These are phyloP conservation scores for Pyrenophora seminiperda DNA, from an alignment of 2,329 filamentous ascomycete species.

Conservation along the genomic window DNA sequence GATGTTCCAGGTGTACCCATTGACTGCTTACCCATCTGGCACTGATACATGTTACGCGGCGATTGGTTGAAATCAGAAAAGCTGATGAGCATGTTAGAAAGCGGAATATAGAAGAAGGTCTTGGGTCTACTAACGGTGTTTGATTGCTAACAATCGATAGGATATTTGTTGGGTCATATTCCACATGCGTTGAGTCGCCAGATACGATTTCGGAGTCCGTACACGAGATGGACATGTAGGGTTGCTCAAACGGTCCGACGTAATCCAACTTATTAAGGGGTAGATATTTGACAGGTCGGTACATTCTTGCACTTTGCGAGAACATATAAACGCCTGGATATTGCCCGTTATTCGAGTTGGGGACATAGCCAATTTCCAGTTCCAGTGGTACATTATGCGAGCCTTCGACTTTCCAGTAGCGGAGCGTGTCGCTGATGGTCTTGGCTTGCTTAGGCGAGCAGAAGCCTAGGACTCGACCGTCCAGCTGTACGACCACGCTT, in stretches of 20 bases:
- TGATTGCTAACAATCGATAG: constrained; percentile 97
- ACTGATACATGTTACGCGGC: constrained; percentile 93
- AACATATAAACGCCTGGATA: constrained; percentile 97
- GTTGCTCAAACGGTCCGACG: constrained; percentile 92
- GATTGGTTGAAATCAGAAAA: constrained; percentile 98
- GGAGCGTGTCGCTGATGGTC: constrained; percentile 80
- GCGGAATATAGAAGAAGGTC: too few species aligned
- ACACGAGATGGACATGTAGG: constrained; percentile 97
- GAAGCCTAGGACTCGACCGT: constrained; percentile 88
- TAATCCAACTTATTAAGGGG: constrained; percentile 84
- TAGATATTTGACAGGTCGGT: constrained; percentile 89
- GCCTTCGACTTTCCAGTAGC: constrained; percentile 95
- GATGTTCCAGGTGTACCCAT: constrained; percentile 96
- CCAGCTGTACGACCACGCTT: constrained; percentile 86
- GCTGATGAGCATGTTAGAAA: too few species aligned
- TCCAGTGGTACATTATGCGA: constrained; percentile 77
- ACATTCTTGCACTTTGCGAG: constrained; percentile 81
- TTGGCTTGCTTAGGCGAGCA: constrained; percentile 83
- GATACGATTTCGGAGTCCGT: constrained; percentile 84
- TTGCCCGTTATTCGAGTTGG: constrained; percentile 85
- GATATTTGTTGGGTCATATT: constrained; percentile 93
- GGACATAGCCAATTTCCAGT: constrained; percentile 90
- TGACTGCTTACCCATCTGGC: constrained; percentile 90
- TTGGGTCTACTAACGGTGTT: constrained; percentile 68
- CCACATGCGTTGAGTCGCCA: constrained; percentile 91